These are phyloP conservation scores for Cicer arietinum DNA, from an alignment of 306 rosid species.

Conservation along the genomic window DNA sequence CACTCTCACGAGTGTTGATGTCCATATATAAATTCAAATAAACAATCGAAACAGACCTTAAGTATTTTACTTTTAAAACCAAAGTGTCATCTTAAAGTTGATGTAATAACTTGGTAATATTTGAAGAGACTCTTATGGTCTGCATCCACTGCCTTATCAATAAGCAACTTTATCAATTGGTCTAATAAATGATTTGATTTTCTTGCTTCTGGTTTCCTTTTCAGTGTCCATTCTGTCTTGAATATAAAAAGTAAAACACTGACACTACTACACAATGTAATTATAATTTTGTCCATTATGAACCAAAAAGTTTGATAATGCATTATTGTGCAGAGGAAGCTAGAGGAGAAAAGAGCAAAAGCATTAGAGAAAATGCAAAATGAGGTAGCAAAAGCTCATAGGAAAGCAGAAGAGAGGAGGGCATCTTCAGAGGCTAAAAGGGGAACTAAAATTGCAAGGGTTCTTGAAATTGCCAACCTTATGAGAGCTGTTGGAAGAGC, in stretches of 20 bases:
- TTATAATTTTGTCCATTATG: slow-evolving; percentile 24
- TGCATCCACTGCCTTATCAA: slow-evolving; percentile 31
- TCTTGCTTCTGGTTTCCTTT: not conserved
- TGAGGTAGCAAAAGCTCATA: slow-evolving; percentile 74
- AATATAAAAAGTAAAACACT: not conserved
- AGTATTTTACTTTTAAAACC: no score
- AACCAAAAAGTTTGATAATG: not conserved
- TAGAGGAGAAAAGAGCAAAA: slow-evolving; percentile 90
- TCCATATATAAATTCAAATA: no score
- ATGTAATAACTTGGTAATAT: slow-evolving; percentile 3
- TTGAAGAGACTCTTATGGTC: slow-evolving; percentile 10
- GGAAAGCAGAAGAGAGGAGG: slow-evolving; percentile 87
- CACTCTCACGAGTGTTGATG: no score
- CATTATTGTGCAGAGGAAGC: slow-evolving; percentile 73
- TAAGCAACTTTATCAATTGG: slow-evolving; percentile 28
- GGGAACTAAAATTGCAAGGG: slow-evolving; percentile 86
- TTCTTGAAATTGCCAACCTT: slow-evolving; percentile 75
- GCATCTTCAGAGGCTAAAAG: slow-evolving; percentile 93
- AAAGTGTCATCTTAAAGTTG: no score
- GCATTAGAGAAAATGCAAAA: slow-evolving; percentile 93
- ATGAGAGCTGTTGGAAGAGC: slow-evolving; percentile 94
- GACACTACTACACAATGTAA: not conserved
- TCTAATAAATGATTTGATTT: slow-evolving; percentile 29
- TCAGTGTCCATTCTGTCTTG: slow-evolving; percentile 10
- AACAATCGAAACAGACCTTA: no score